Evolutionary conservation across 1,139 yeast genomes (phyloP), one percentile per base, ranked within the genome.

Genomic region (Hemisphaericaspora xylofermentans): DNA sequence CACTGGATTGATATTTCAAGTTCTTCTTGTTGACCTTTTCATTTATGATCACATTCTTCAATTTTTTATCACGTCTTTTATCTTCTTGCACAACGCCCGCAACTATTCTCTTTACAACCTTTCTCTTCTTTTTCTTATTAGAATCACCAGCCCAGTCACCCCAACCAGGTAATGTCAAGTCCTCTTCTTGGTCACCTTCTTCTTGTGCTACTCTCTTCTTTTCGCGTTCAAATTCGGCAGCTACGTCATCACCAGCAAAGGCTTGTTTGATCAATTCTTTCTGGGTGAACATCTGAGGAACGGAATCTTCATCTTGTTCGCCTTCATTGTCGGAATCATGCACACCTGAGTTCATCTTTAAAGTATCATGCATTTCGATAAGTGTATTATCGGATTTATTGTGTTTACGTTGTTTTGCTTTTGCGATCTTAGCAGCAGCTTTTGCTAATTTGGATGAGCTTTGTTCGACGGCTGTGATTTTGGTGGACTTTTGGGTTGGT

Each of bases 171-270:
- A 91, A 65, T 0, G 96, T 84, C 40, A 84, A 66, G 58, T 91
- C 96, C 46, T 84, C 84, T 53, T 84, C 89, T 58, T 88, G 76
- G 61, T 93, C 97, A 45, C 81, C 98, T 63, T 93, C 98, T 36
- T 85, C 93, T 39, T 68, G 76, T 6, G 76, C 71, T n/a, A 77
- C 77, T 49, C 78, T 73, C 43, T 71, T 70, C 66, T 93, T 93
- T 52, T 87, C 95, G 17, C 74, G 80, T 46, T 76, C 78, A 58
- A 89, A 89, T 50, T 89, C 95, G 15, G 76, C 75, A 16, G 84
- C 84, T n/a, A 81, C 84, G 57, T 93, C 94, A 63, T 93, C 99
- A 18, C 98, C 98, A 2, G 97, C 98, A 72, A 93, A 93, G 0
- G 98, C 98, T 56, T 91, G 85, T 48, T 83, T 79, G 46, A 88